Evolutionary conservation across 2,329 filamentous ascomycete species (phyloP).

Genomic region (Fusarium udum): DNA sequence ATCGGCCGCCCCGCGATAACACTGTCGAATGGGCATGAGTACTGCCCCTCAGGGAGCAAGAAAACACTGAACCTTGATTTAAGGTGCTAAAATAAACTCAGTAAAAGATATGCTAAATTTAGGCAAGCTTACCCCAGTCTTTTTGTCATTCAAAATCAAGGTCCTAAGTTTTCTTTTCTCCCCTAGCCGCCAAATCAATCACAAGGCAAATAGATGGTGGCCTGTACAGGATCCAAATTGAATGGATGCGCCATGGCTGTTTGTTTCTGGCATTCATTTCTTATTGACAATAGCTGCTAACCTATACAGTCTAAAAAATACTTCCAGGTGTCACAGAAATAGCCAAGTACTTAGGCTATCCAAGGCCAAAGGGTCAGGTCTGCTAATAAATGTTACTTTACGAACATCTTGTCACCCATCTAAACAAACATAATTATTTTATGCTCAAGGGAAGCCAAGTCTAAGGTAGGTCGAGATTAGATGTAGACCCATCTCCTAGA

Average conservation of each 20-base stretch:
- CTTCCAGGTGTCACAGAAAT: background rate
- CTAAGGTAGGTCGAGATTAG: background rate
- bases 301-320: background rate
- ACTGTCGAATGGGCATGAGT: slow-evolving; percentile 23
- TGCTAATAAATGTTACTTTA: background rate
- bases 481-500: background rate
- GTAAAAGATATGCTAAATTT: too few species aligned
- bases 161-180: too few species aligned
- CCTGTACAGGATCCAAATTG: background rate
- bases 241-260: background rate
- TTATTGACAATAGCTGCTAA: background rate
- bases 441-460: background rate
- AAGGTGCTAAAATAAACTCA: too few species aligned
- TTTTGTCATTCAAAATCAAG: too few species aligned
- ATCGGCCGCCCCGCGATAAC: slow-evolving; percentile 40
- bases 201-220: background rate
- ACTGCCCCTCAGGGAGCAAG: background rate
- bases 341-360: background rate
- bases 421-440: background rate
- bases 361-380: background rate
- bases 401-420: background rate
- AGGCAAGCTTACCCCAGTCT: too few species aligned
- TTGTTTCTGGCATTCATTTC: background rate
- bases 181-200: background rate
- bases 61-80: too few species aligned